phyloP scores from a whole-genome alignment of 2,329 filamentous ascomycete genomes.

The Zymoseptoria pseudotritici region DNA sequence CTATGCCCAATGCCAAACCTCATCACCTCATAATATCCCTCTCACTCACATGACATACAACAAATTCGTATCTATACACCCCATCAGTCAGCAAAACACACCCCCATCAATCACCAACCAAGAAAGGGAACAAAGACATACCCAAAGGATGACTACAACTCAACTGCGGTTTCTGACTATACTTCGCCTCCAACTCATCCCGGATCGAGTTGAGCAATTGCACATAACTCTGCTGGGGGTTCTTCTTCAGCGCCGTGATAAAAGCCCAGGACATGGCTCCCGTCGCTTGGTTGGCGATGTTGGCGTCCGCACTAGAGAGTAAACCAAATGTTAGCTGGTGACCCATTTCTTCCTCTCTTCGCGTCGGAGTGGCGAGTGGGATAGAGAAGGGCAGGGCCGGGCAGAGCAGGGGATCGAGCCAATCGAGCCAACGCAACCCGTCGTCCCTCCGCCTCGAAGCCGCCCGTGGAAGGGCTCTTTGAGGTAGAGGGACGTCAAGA shows the following conservation, averaged over 20 bases:
- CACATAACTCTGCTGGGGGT: constrained; percentile 92
- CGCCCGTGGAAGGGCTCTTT: constrained; percentile 18
- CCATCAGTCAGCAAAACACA: constrained; percentile 11
- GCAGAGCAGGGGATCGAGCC: background rate
- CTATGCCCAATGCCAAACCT: too few relatives aligned
- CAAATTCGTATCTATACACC: constrained; percentile 33
- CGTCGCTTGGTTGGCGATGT: constrained; percentile 79
- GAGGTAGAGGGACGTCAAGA: constrained; percentile 19
- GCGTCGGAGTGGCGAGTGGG: too few relatives aligned
- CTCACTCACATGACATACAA: constrained; percentile 37
- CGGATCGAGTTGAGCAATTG: constrained; percentile 92
- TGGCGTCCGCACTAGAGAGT: constrained; percentile 68
- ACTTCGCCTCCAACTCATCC: constrained; percentile 78
- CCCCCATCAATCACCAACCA: too few relatives aligned
- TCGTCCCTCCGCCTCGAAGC: constrained; percentile 22
- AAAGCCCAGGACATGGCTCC: constrained; percentile 99
- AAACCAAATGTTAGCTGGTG: constrained; percentile 11
- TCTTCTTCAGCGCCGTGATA: constrained; percentile 82
- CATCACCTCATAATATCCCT: background rate
- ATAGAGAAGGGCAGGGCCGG: background rate
- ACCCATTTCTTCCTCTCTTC: too few relatives aligned
- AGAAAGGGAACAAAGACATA: too few relatives aligned
- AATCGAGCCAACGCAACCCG: constrained; percentile 25
- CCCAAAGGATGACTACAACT: constrained; percentile 93
- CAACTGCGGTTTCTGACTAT: constrained; percentile 89